Evolutionary conservation across 129 eudicot genomes (phyloP).

Genomic region (Scalesia atractyloides): DNA sequence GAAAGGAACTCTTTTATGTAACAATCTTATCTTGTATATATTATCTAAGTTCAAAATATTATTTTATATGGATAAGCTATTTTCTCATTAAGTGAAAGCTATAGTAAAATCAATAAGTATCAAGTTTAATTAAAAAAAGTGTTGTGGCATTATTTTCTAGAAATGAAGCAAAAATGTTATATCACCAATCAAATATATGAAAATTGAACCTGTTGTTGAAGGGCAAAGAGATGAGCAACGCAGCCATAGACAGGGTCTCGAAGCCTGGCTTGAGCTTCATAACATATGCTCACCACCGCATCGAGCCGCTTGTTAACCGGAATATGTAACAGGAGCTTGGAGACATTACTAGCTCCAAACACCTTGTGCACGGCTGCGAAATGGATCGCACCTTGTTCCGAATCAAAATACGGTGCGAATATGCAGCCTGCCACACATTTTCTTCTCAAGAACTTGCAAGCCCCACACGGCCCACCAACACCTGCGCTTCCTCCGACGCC

Average conservation of each 20-base stretch:
- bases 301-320: constrained; percentile 74
- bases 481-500: no score
- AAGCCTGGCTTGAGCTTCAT: constrained; percentile 74
- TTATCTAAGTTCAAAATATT: background rate
- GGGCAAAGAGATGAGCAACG: constrained; percentile 74
- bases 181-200: background rate
- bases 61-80: no score
- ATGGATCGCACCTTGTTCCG: constrained; percentile 81
- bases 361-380: constrained; percentile 90
- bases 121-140: no score
- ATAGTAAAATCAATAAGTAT: no score
- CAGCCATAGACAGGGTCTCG: constrained; percentile 87
- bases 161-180: background rate
- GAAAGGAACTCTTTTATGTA: no score
- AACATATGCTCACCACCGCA: constrained; percentile 81
- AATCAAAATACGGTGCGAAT: constrained; percentile 84
- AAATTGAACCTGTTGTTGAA: constrained; percentile 71
- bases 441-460: constrained; percentile 81
- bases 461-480: constrained; percentile 77
- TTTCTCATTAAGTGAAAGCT: no score
- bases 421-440: constrained; percentile 78
- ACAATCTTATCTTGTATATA: background rate
- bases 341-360: constrained; percentile 82
- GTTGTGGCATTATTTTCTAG: no score
- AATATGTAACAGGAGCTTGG: constrained; percentile 61